Base-by-base conservation (phyloP, 352 stramenopile genomes). In the Phytophthora litchii region DNA sequence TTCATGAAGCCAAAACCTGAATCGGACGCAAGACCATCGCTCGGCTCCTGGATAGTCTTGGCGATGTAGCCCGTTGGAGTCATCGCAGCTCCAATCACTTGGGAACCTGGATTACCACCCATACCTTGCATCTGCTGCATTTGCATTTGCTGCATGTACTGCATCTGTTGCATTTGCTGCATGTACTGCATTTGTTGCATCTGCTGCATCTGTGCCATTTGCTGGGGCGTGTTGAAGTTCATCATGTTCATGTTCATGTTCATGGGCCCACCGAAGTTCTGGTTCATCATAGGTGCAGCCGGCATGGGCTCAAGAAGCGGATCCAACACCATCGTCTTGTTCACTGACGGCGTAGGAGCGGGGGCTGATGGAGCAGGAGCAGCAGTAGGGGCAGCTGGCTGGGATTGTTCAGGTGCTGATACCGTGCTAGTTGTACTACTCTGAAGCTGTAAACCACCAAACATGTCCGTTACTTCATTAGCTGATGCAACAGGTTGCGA, bases 1-100 rank as follows among this genome's bases (percentile, higher is more conserved):
- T 92, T 92, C 78, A 94, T 92, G 55, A 92, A 94, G 45, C 81
- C 79, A 48, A 94, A 92, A 42, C 84, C 76, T 31, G 83, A 86
- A 37, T 90, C 75, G 32, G 75, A 85, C 23, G 76, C 63, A 34
- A 82, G 64, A 54, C 88, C 77, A n/a, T 92, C 83, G 14, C 73
- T 79, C 32, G 85, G 85, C 54, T 92, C 83, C 50, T 94, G 79
- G 52, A 94, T 94, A 25, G 85, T 94, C 78, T 94, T 94, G 19
- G 85, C 85, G 38, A 94, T 94, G 74, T 94, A 94, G 12, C 83
- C 83, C 17, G 72, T 86, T 7, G 85, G 85, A 12, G 84, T 94
- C 85, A 94, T 94, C 12, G 83, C 85, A 12, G 85, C 83, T 45
- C 85, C 85, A 54, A 94, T 94, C 40, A 92, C 85, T 46, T 92